These are phyloP conservation scores for Epithemia pelagica DNA, from an alignment of 108 stramenopile species.

Conservation along the genomic window DNA sequence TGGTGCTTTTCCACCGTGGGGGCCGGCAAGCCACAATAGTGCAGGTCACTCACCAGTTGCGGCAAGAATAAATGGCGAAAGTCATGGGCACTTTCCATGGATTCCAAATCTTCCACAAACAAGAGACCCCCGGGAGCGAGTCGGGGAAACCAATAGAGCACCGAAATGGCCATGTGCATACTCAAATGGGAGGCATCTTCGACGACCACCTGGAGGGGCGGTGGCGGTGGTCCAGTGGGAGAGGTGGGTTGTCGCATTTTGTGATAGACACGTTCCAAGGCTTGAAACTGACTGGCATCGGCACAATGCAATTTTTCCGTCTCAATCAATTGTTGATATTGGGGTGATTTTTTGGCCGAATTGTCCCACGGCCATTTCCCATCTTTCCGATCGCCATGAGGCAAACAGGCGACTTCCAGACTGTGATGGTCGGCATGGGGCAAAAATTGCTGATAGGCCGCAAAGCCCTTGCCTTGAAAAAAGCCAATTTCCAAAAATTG, in stretches of 20 bases:
- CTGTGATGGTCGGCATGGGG: slow-evolving; percentile 39
- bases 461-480: slow-evolving; percentile 29
- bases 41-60: slow-evolving; percentile 54
- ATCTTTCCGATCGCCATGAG: slow-evolving; percentile 34
- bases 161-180: slow-evolving; percentile 37
- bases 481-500: slow-evolving; percentile 62
- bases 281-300: slow-evolving; percentile 32
- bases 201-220: slow-evolving; percentile 49
- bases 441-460: slow-evolving; percentile 27
- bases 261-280: slow-evolving; percentile 13
- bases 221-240: slow-evolving; percentile 1
- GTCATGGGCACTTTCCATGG: slow-evolving; percentile 24
- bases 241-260: slow-evolving; percentile 15
- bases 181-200: slow-evolving; percentile 49
- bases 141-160: slow-evolving; percentile 59
- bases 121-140: slow-evolving; percentile 48
- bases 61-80: slow-evolving; percentile 53
- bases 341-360: slow-evolving; percentile 35
- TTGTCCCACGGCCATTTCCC: slow-evolving; percentile 63
- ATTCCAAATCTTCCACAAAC: slow-evolving; percentile 51
- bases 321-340: slow-evolving; percentile 31
- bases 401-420: slow-evolving; percentile 48
- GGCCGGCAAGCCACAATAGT: slow-evolving; percentile 43
- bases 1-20: neutral
- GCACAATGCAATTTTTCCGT: slow-evolving; percentile 43